Evolutionary conservation across 371 early-diverging fungal species (phyloP), one percentile per base, ranked within the genome.

Genomic region (Mucor irregularis): DNA sequence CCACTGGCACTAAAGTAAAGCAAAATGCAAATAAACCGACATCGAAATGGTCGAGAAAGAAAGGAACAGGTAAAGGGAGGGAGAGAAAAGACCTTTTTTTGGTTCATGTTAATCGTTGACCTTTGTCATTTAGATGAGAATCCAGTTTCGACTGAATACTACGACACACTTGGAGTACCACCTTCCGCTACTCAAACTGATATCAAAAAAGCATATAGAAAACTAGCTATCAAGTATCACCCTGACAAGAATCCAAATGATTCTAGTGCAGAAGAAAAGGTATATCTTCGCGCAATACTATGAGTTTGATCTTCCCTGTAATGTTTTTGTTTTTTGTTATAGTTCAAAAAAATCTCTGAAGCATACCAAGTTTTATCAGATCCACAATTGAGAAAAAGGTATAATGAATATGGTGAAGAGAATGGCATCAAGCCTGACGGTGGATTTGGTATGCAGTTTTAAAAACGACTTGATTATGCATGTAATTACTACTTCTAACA

Each of bases 331-430:
- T 16, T 25, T 40, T 21, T 11, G 11, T 22, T 25, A 3, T 35
- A 84, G 87, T 96, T 97, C 67, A 94, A 96, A 71, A 83, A 84
- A 65, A 91, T 97, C 30, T 93, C 96, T 4, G 95, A 96, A 71
- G 98, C 96, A 16, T 96, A 97, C 66, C 95, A 94, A 71, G 83
- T 88, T 0, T 77, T 97, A 21, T 91, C 91, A 0, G 96, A 97
- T 66, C 92, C 94, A 9, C 82, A 88, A 54, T 73, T 89, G 49
- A 83, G 98, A 58, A 80, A 89, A 26, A 78, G 84, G 53, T 97
- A 97, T 75, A 94, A 97, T 59, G 87, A 86, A 68, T 82, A 82
- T 58, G 93, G 94, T 35, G 81, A 82, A 45, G 80, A 85, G 52
- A 83, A 82, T 69, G 83, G 76, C 58, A 75, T 84, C 0, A 84